Base-by-base conservation (phyloP, 2,329 filamentous ascomycete genomes). In the Neonectria magnoliae region DNA sequence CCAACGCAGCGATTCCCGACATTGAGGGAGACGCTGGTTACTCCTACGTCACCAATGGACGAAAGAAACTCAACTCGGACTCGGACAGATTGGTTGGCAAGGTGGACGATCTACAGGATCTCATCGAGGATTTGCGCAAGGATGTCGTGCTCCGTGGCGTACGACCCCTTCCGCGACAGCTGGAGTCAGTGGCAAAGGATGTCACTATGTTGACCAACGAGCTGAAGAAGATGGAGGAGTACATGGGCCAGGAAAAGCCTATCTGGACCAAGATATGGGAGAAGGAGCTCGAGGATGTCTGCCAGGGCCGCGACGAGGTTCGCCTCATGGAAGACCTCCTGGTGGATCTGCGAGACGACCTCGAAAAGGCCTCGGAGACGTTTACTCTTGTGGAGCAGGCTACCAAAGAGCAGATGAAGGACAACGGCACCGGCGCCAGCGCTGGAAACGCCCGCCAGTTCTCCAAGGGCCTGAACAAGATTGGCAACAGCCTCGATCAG, bases 241-340 rank as follows among this genome's bases (percentile, higher is more conserved):
- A 92, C 82, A 88, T 99, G 81, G 91, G 90, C 73, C 88, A 89
- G 51, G 96, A 99, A 85, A 97, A 97, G 79, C 96, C 96, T 0
- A 85, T 98, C 62, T 99, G 96, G 95, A 98, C 94, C 59, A 98
- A 98, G 87, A 97, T 98, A 69, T 99, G 96, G 96, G 95, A 98
- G 86, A 94, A 97, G 81, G 94, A 98, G 79, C 84, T 99, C 50
- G 93, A 98, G 79, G 91, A 95, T 57, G 95, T 99, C 3, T 98
- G 96, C 81, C 94, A 97, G 77, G 96, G 98, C 75, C 90, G 94
- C 70, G 95, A 98, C 76, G 90, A 98, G 79, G 88, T 99, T 71
- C 96, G 94, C 54, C 92, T 98, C 85, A 95, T 97, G 84, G 96
- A 99, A 82, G 96, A 98, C 73, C 87, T 99, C 67, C 91, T 95